Evolutionary conservation across 2,329 filamentous ascomycete genomes (phyloP), one percentile per base, ranked within the genome.

Genomic region (Cladosporium sp.): DNA sequence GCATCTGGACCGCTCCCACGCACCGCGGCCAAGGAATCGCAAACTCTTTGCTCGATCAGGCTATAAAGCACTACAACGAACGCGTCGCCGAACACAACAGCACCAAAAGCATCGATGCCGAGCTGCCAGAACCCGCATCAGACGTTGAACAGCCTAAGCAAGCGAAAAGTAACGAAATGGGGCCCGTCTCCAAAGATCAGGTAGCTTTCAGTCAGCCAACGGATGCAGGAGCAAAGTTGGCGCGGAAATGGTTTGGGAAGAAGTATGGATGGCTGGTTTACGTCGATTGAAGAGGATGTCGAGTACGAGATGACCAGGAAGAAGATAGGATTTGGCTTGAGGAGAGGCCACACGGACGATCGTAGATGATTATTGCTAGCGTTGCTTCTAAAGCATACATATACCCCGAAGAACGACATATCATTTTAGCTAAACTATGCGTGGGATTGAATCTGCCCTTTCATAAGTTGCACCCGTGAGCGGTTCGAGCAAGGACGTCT

Each of bases 201-300:
- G 80, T 89, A 47, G 87, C 87, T 2, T 89, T 90, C 77, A 88
- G 86, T 71, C 86, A 88, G 71, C 87, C 87, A n/a, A 90, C 88
- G 0, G 84, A 85, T 70, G 85, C 83, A 71, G 88, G 88, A 44
- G 83, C 82, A 15, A 78, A 78, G 51, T 78, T 90, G 69, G 86
- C 87, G 10, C 80, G 83, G 71, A 83, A 82, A 67, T 89, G 87
- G 80, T 87, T 85, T 71, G 85, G 83, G 26, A 78, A 77, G 57
- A 78, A 81, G 58, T 81, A 81, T 66, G 85, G 84, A 58, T 89
- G 87, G 87, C 81, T 82, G 76, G 85, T 89, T 59, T 89, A 89
- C 75, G 18, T 59, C 4, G 41, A 65, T 3, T 65, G 32, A 65
- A 18, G 41, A 21, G 3, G 2, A 12, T 4, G 10, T n/a, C 38